Evolutionary conservation across 129 eudicot species (phyloP).

Genomic region (Ambrosia trifida): DNA sequence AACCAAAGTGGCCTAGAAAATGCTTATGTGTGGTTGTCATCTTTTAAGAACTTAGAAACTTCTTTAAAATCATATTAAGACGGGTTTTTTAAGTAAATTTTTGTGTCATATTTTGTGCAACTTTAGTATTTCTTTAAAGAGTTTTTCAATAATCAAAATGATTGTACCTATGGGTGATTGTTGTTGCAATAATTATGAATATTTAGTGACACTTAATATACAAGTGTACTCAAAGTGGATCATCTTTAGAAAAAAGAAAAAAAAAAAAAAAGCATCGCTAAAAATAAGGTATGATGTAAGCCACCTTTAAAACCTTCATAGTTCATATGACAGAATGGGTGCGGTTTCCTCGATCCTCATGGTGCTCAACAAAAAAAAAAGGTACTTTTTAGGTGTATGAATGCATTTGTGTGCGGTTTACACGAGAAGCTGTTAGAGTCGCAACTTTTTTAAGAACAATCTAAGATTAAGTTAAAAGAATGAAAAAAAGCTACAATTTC

Average conservation of each 20-base stretch:
- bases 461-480: background rate
- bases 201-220: slow-evolving; percentile 41
- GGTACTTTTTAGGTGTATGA: slow-evolving; percentile 17
- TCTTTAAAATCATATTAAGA: too few relatives aligned
- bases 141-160: slow-evolving; percentile 17
- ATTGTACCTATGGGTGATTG: slow-evolving; percentile 25
- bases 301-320: slow-evolving; percentile 29
- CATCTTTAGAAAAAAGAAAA: slow-evolving; percentile 31
- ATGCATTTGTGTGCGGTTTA: slow-evolving; percentile 7
- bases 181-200: slow-evolving; percentile 34
- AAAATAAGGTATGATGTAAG: slow-evolving; percentile 35
- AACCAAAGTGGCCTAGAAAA: too few relatives aligned
- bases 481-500: background rate
- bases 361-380: slow-evolving; percentile 13
- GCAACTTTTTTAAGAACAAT: background rate
- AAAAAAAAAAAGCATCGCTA: slow-evolving; percentile 15
- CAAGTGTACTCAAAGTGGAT: slow-evolving; percentile 42
- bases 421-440: background rate
- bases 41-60: too few relatives aligned
- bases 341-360: slow-evolving; percentile 20
- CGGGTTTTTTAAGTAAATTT: too few relatives aligned
- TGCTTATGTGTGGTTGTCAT: too few relatives aligned
- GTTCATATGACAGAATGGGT: slow-evolving; percentile 12
- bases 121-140: background rate
- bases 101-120: too few relatives aligned